Evolutionary conservation across 495 filamentous ascomycete species (phyloP).

Genomic region (Talaromyces trachyspermus): DNA sequence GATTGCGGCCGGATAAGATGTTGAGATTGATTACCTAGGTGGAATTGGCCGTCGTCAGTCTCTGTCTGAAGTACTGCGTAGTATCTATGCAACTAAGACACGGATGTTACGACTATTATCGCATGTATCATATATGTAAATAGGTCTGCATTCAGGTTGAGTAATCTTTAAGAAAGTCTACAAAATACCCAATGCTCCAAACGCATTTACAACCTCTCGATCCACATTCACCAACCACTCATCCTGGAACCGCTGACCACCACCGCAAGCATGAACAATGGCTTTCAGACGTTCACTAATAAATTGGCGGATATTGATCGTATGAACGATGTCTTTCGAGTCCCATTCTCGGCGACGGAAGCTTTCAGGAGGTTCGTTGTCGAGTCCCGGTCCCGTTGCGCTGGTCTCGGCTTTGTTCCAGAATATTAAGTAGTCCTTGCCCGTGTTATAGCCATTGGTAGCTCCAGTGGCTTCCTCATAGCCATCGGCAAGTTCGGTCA

Average conservation of each 20-base stretch:
- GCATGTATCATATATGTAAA: conserved; percentile 14
- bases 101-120: too few relatives aligned
- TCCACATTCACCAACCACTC: conserved; percentile 88
- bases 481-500: conserved; percentile 51
- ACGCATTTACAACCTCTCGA: conserved; percentile 63
- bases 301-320: conserved; percentile 61
- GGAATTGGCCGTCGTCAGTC: too few relatives aligned
- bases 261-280: conserved; percentile 61
- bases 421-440: conserved; percentile 45
- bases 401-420: conserved; percentile 34
- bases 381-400: conserved; percentile 22
- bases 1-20: too few relatives aligned
- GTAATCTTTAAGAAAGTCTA: conserved; percentile 18
- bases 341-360: conserved; percentile 48
- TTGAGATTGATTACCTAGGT: too few relatives aligned
- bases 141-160: neutral
- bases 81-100: too few relatives aligned
- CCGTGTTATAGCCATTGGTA: conserved; percentile 27
- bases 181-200: conserved; percentile 47
- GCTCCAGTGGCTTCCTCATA: conserved; percentile 17
- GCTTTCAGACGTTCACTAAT: conserved; percentile 58
- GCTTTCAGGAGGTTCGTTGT: conserved; percentile 58
- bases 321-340: conserved; percentile 66
- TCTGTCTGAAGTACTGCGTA: too few relatives aligned
- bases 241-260: conserved; percentile 62